Evolutionary conservation across 805 yeast genomes (phyloP).

Genomic region (Metschnikowia picachoensis): DNA sequence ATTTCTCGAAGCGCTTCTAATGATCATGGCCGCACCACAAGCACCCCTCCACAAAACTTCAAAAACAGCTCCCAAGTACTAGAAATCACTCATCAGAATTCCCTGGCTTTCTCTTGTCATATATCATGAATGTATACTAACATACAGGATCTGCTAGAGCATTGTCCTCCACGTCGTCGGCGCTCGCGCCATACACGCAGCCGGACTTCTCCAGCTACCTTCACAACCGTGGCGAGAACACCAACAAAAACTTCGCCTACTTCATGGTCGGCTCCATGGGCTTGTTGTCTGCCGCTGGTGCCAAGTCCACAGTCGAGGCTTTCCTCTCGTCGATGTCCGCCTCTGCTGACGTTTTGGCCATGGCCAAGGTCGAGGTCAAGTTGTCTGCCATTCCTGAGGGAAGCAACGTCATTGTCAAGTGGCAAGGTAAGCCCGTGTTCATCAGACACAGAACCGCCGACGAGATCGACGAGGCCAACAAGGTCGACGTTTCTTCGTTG

Average conservation of each 20-base stretch:
- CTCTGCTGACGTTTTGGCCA: slow-evolving; percentile 96
- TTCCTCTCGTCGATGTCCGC: slow-evolving; percentile 94
- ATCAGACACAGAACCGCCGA: slow-evolving; percentile 95
- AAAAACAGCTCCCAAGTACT: no score
- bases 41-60: no score
- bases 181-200: slow-evolving; percentile 78
- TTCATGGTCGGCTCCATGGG: slow-evolving; percentile 98
- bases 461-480: slow-evolving; percentile 93
- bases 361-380: slow-evolving; percentile 99
- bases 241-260: slow-evolving; percentile 80
- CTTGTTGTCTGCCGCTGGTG: slow-evolving; percentile 85
- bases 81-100: no score
- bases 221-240: slow-evolving; percentile 66
- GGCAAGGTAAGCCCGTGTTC: slow-evolving; percentile 99
- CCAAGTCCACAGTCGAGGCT: slow-evolving; percentile 91
- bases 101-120: no score
- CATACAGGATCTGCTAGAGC: slow-evolving; percentile 41
- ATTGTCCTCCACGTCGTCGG: slow-evolving; percentile 46
- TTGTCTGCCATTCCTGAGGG: slow-evolving; percentile 93
- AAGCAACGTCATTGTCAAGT: slow-evolving; percentile 95
- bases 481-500: slow-evolving; percentile 67
- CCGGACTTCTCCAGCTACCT: slow-evolving; percentile 86
- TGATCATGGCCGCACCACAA: no score
- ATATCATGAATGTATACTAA: slow-evolving; percentile 14
- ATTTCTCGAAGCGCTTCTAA: no score